Percentiles rank a stretch among this genome's conserved stretches.
Conservation (phyloP, 2,329 filamentous ascomycete species). For the Beauveria scarabaeidicola region DNA sequence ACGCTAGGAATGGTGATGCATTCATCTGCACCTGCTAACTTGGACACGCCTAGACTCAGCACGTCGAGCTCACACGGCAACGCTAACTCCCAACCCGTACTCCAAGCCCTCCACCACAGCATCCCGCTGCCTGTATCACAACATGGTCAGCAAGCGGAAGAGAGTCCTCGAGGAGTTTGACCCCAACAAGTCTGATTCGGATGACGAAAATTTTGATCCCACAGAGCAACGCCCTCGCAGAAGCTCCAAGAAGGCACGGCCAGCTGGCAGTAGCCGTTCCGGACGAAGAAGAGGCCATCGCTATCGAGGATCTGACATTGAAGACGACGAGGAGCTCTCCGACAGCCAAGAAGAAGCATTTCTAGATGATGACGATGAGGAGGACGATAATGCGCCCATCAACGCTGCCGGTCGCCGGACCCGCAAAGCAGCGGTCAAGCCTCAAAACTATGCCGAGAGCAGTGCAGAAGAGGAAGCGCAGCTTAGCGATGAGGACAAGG, state of each 20-base stretch:
- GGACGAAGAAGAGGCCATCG: constrained; percentile 29
- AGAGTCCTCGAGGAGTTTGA: constrained; percentile 51
- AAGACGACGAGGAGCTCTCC: constrained; percentile 48
- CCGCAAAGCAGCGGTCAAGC: constrained; percentile 38
- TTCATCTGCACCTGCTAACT: not conserved
- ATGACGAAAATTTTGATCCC: constrained; percentile 59
- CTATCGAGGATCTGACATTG: constrained; percentile 55
- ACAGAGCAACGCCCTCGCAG: constrained; percentile 35
- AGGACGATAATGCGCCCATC: constrained; percentile 32
- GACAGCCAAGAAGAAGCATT: constrained; percentile 46
- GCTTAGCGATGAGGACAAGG: constrained; percentile 20
- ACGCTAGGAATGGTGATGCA: not conserved
- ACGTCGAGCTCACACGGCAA: not conserved
- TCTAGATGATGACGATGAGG: constrained; percentile 36
- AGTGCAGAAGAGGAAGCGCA: constrained; percentile 32
- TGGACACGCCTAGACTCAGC: not conserved
- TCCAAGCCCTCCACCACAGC: not conserved
- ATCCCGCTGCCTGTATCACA: not conserved
- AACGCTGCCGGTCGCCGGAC: constrained; percentile 40
- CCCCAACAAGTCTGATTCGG: constrained; percentile 57
- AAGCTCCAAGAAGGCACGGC: constrained; percentile 33
- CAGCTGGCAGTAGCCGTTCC: constrained; percentile 25
- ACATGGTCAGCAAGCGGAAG: constrained; percentile 42
- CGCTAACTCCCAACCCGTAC: not conserved
- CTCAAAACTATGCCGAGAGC: constrained; percentile 40